Evolutionary conservation across 805 yeast genomes (phyloP).

Genomic region (Torulaspora delbrueckii): DNA sequence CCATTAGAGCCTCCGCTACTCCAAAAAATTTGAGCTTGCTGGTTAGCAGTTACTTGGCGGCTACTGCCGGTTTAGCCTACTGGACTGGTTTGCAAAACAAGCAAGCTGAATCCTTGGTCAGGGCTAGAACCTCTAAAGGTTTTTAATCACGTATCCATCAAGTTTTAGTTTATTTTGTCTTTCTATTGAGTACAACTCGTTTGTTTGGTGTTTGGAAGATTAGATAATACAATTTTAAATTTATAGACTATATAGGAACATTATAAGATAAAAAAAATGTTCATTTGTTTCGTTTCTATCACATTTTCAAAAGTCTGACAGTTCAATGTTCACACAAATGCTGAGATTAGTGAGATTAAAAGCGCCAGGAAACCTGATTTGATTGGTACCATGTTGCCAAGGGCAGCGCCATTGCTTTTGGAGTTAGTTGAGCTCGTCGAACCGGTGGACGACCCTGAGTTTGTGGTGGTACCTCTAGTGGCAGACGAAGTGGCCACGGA

Average conservation of each 20-base stretch:
- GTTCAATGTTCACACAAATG: neutral
- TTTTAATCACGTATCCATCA: neutral
- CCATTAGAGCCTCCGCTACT: conserved; percentile 17
- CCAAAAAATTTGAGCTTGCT: conserved; percentile 18
- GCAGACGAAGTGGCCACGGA: neutral
- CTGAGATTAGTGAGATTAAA: neutral
- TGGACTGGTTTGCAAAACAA: conserved; percentile 18
- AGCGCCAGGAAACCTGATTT: neutral
- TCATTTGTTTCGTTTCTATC: neutral
- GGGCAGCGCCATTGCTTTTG: neutral
- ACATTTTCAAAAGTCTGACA: neutral
- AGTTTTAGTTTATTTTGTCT: neutral
- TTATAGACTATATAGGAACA: neutral
- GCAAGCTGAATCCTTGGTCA: conserved; percentile 13
- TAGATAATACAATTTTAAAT: neutral
- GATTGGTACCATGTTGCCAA: neutral
- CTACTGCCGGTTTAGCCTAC: conserved; percentile 16
- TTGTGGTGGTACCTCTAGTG: too few species aligned
- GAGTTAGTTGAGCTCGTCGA: neutral
- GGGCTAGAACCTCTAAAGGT: conserved; percentile 15
- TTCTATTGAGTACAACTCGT: conserved; percentile 1
- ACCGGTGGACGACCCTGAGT: neutral
- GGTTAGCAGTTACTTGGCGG: conserved; percentile 16
- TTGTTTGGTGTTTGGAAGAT: conserved; percentile 4
- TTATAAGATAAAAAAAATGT: neutral